Conservation (phyloP, 1,284 basidiomycete genomes). For the Tilletia caries region DNA sequence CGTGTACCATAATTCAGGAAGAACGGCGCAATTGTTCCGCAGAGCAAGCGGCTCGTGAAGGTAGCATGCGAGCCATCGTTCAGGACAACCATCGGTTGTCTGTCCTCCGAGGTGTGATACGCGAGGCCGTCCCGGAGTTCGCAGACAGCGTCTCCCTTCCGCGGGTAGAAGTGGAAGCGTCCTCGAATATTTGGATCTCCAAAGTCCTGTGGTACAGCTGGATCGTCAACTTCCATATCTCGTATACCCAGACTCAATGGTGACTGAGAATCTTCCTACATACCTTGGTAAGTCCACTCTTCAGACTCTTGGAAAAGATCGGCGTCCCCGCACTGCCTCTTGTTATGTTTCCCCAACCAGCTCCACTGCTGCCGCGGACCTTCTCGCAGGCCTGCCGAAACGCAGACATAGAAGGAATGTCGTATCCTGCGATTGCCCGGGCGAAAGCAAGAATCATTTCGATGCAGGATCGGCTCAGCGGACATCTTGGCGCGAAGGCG, state of each 20-base stretch:
- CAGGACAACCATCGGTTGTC: background rate
- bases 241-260: too few species aligned
- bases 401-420: background rate
- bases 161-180: background rate
- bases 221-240: too few species aligned
- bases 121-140: background rate
- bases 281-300: too few species aligned
- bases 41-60: background rate
- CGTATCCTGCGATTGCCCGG: background rate
- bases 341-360: too few species aligned
- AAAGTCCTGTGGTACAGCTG: background rate
- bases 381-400: background rate
- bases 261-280: too few species aligned
- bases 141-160: background rate
- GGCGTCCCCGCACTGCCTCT: background rate
- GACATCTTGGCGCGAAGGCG: background rate
- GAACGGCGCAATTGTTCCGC: background rate
- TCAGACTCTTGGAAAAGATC: background rate
- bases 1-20: background rate
- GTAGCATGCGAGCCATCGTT: background rate
- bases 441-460: background rate
- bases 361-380: background rate
- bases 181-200: background rate
- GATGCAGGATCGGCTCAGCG: background rate
- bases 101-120: background rate